Evolutionary conservation across 208 protist species (phyloP).

Genomic region (Crithidia thermophila): DNA sequence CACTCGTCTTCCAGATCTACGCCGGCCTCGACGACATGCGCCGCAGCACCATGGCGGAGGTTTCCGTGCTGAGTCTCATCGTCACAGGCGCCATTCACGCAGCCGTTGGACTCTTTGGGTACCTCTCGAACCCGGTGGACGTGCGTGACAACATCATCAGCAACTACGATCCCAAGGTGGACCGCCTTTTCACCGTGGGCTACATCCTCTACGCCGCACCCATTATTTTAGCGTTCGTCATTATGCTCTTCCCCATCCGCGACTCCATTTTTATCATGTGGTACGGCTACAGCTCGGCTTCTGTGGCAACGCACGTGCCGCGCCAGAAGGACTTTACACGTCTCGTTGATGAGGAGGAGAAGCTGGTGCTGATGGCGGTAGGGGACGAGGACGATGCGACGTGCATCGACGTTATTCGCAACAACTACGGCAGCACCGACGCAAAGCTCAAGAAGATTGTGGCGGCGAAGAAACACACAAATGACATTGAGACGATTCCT

Average conservation of each 20-base stretch:
- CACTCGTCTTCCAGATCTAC: constrained; percentile 82
- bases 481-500: constrained; percentile 47
- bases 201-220: constrained; percentile 66
- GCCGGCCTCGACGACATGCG: constrained; percentile 57
- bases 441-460: constrained; percentile 28
- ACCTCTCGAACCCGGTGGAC: constrained; percentile 57
- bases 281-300: constrained; percentile 73
- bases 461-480: constrained; percentile 39
- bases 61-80: constrained; percentile 54
- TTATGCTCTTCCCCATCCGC: constrained; percentile 76
- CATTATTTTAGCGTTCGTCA: constrained; percentile 63
- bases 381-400: constrained; percentile 7
- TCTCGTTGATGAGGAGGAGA: constrained; percentile 42
- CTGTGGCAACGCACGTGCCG: constrained; percentile 64
- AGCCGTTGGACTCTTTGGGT: constrained; percentile 75
- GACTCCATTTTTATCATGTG: constrained; percentile 82
- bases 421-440: constrained; percentile 17
- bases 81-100: constrained; percentile 59
- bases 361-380: constrained; percentile 26
- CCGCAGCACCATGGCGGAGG: constrained; percentile 61
- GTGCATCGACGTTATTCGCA: neutral
- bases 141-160: constrained; percentile 78
- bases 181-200: constrained; percentile 59
- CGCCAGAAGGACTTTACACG: constrained; percentile 46
- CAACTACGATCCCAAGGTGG: constrained; percentile 73